Evolutionary conservation across 352 stramenopile species (phyloP).

Genomic region (Globisporangium lucens): DNA sequence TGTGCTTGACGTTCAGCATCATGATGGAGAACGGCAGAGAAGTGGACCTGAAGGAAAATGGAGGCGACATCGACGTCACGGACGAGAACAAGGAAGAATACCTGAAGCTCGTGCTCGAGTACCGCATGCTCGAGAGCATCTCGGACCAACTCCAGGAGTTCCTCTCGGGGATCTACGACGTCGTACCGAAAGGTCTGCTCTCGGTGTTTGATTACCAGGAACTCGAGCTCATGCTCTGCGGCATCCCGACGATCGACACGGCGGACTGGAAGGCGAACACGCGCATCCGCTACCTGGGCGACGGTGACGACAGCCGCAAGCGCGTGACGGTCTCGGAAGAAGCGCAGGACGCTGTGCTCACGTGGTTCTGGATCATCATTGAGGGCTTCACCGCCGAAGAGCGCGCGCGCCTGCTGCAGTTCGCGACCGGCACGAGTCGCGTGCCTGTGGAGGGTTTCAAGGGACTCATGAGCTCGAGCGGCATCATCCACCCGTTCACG

Average conservation of each 20-base stretch:
- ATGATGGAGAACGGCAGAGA: constrained; percentile 52
- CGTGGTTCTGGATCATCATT: constrained; percentile 75
- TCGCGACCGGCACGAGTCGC: constrained; percentile 71
- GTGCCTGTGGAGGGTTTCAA: constrained; percentile 81
- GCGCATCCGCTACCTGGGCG: constrained; percentile 58
- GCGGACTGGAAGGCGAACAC: constrained; percentile 60
- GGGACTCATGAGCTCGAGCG: constrained; percentile 71
- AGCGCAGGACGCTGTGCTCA: constrained; percentile 46
- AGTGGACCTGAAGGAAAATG: constrained; percentile 91
- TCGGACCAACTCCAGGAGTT: constrained; percentile 59
- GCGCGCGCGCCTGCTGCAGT: constrained; percentile 70
- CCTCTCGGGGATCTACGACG: constrained; percentile 69
- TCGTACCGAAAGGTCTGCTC: constrained; percentile 61
- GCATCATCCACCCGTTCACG: constrained; percentile 80
- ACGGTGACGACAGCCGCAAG: constrained; percentile 36
- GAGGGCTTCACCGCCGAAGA: constrained; percentile 59
- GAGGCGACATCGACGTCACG: constrained; percentile 90
- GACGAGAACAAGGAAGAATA: constrained; percentile 97
- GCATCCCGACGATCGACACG: constrained; percentile 66
- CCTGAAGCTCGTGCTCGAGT: constrained; percentile 55
- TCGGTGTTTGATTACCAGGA: constrained; percentile 82
- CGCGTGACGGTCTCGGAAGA: constrained; percentile 21
- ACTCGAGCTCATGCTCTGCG: constrained; percentile 73
- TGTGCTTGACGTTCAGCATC: constrained; percentile 74
- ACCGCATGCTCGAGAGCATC: constrained; percentile 77